Percentiles rank a stretch among this genome's conserved stretches.
Evolutionary conservation across 1,139 yeast genomes (phyloP).

Genomic region (Arxiozyma telluris): DNA sequence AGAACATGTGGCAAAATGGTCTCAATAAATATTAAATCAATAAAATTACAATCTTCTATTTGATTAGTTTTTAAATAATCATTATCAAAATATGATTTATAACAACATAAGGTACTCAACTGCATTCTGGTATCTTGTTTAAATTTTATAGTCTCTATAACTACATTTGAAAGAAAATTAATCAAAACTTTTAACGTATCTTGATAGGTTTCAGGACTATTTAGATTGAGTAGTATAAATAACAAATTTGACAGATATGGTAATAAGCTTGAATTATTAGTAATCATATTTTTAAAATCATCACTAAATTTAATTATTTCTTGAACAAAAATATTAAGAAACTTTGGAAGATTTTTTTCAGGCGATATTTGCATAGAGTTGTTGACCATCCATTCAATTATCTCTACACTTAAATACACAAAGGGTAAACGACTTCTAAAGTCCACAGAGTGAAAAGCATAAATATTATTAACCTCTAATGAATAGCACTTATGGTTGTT

Average conservation of each 20-base stretch:
- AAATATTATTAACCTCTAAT: neutral
- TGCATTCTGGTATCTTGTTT: neutral
- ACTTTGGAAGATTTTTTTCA: neutral
- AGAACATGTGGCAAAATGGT: neutral
- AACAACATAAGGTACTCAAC: neutral
- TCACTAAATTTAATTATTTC: conserved; percentile 13
- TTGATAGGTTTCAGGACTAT: conserved; percentile 16
- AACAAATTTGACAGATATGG: conserved; percentile 23
- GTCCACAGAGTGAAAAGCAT: neutral
- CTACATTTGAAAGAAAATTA: neutral
- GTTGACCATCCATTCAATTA: conserved; percentile 32
- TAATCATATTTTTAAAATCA: conserved; percentile 10
- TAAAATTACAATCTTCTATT: neutral
- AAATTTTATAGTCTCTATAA: neutral
- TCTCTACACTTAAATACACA: conserved; percentile 16
- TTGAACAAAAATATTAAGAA: neutral
- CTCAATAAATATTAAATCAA: conserved; percentile 1
- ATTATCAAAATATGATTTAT: neutral
- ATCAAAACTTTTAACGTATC: neutral
- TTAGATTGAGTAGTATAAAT: conserved; percentile 27
- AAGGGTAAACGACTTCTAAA: neutral
- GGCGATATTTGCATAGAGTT: conserved; percentile 21
- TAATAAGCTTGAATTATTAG: conserved; percentile 14
- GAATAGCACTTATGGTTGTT: neutral
- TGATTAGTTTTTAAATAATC: neutral